phyloP scores from a whole-genome alignment of 805 yeast species.

The Yarrowia keelungensis region DNA sequence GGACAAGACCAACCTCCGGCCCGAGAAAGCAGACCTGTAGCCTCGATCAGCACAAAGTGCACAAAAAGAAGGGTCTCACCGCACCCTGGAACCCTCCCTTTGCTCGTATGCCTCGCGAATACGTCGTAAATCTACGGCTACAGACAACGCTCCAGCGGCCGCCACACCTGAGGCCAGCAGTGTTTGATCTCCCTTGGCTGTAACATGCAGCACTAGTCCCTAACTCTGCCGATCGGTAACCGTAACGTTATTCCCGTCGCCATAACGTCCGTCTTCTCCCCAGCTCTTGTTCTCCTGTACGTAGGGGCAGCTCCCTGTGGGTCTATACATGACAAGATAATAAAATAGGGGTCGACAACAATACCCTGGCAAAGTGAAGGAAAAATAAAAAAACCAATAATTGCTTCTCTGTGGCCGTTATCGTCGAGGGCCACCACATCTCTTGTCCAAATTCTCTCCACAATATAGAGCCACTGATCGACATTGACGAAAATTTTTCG shows the following conservation, averaged over 20 bases:
- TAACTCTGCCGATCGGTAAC: constrained; percentile 18
- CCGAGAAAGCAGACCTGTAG: too few species aligned
- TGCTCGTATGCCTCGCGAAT: neutral
- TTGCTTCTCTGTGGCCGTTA: too few species aligned
- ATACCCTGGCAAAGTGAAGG: neutral
- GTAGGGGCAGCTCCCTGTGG: neutral
- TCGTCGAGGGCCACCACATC: too few species aligned
- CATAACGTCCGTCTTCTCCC: neutral
- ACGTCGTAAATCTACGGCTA: neutral
- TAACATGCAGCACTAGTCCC: constrained; percentile 30
- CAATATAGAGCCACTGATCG: constrained; percentile 8
- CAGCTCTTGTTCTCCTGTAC: too few species aligned
- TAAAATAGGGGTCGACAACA: neutral
- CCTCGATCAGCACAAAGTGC: too few species aligned
- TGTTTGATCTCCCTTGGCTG: constrained; percentile 30
- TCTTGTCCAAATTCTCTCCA: too few species aligned
- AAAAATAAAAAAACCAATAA: neutral
- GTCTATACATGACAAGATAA: neutral
- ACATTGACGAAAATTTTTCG: constrained; percentile 15
- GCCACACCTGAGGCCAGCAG: too few species aligned
- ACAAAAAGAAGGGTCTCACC: neutral
- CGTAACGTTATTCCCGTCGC: neutral
- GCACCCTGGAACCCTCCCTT: neutral
- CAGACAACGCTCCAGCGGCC: too few species aligned
- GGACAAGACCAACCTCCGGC: too few species aligned